These are phyloP conservation scores for Ceratocystis cubensis DNA, from an alignment of 2,329 filamentous ascomycete genomes.

Conservation along the genomic window DNA sequence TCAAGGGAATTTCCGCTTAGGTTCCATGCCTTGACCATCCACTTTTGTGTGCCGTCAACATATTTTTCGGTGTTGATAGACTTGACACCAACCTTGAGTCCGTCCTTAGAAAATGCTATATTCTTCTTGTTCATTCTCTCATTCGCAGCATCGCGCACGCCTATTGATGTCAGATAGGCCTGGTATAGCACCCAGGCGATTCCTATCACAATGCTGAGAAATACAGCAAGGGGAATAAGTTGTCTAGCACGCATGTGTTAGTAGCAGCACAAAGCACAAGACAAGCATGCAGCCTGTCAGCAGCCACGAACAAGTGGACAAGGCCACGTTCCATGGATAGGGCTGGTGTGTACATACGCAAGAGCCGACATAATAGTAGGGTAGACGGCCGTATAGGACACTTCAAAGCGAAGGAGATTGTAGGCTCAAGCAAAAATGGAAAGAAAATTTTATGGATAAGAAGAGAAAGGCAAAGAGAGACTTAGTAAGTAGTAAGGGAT, in stretches of 20 bases:
- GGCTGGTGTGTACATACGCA: not conserved
- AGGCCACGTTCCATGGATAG: not conserved
- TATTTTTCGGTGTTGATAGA: conserved; percentile 56
- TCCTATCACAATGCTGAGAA: conserved; percentile 44
- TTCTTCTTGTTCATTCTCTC: conserved; percentile 65
- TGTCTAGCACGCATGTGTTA: conserved; percentile 32
- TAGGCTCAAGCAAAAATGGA: not conserved
- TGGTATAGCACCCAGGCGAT: conserved; percentile 58
- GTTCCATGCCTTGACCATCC: conserved; percentile 55
- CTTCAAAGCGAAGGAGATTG: not conserved
- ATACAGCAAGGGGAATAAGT: conserved; percentile 53
- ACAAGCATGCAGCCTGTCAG: not conserved
- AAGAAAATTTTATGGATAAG: not conserved
- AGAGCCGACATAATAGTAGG: not conserved
- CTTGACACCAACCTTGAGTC: conserved; percentile 58
- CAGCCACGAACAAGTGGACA: not conserved
- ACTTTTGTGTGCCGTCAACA: conserved; percentile 59
- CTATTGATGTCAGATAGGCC: conserved; percentile 53
- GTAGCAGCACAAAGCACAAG: not conserved
- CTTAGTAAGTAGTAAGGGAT: not conserved
- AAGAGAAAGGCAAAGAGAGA: not conserved
- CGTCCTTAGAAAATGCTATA: conserved; percentile 62
- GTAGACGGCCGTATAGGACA: not conserved
- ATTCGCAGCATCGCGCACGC: conserved; percentile 52
- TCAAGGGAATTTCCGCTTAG: conserved; percentile 32